Base-by-base conservation (phyloP, 106 monocot genomes). In the Dioscorea dumetorum region DNA sequence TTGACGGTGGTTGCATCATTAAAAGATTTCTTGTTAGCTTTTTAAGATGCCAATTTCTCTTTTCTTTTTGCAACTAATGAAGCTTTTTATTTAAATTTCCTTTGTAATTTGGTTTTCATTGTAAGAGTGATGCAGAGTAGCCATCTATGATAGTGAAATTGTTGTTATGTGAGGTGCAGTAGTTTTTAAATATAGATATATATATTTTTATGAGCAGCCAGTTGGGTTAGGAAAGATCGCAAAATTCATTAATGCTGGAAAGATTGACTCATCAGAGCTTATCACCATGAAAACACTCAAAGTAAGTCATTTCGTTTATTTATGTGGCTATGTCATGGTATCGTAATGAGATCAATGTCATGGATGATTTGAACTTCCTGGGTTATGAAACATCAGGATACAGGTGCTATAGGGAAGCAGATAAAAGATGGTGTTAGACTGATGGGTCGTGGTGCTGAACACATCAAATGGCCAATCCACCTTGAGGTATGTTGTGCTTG, bases 391-490 rank as follows among this genome's bases (percentile, higher is more conserved):
- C 56, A n/a, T 3, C 69, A 90, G 85, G 85, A 85, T 48, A 77
- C 85, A 61, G 69, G 85, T 68, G 89, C 89, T 14, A 75, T 90
- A 60, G 85, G 85, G 49, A 90, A 90, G 77, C 85, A 90, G 71
- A 85, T 90, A 69, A 72, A 85, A 63, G 89, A 90, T 75, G 89
- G 89, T 62, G 85, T 90, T 73, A 73, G 78, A 64, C 75, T 90
- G 66, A 85, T 90, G 85, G 82, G 80, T 18, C 80, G 82, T 53
- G 89, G 89, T 61, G 82, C 82, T 61, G 85, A 90, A 56, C 68
- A 82, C 48, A 85, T 90, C 22, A 82, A 85, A 75, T 85, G 89
- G 89, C 89, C 89, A 54, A 90, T 90, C 69, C 89, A 90, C 41
- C 79, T 90, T 66, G 89, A 90, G 79, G 89, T 75, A 74, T 13